Evolutionary conservation across 73 alveolate genomes (phyloP).

Genomic region (Paramecium primaurelia): DNA sequence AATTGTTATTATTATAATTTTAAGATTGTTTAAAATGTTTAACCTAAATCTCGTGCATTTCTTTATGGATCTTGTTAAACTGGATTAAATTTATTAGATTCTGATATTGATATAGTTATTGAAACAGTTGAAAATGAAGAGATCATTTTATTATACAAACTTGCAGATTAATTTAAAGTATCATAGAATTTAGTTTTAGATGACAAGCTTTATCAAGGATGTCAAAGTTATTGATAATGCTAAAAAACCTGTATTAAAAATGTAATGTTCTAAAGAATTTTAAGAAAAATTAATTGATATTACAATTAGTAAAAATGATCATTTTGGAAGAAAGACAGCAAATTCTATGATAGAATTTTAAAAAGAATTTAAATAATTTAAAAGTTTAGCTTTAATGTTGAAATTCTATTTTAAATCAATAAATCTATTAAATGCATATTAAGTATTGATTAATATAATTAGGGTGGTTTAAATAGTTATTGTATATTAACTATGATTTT

Average conservation of each 20-base stretch:
- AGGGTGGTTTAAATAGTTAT: conserved; percentile 49
- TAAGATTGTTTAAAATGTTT: not conserved
- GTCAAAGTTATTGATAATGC: conserved; percentile 33
- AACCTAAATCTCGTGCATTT: not conserved
- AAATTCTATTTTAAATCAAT: conserved; percentile 15
- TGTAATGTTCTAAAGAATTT: not conserved
- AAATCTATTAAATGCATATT: not conserved
- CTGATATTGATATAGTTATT: conserved; percentile 31
- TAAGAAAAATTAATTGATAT: not conserved
- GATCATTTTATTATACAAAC: not conserved
- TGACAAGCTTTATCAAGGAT: not conserved
- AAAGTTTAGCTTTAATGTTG: not conserved
- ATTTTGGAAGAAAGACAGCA: not conserved
- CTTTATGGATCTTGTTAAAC: conserved; percentile 38
- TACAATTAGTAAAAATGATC: not conserved
- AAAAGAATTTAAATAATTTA: conserved; percentile 31
- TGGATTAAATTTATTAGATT: not conserved
- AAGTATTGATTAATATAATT: not conserved
- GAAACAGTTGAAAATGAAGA: not conserved
- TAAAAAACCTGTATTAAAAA: not conserved
- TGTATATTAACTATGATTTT: not conserved
- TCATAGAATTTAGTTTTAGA: not conserved
- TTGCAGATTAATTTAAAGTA: not conserved
- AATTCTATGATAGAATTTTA: not conserved
- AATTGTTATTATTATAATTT: not conserved